Conservation (phyloP, 305 asterid genomes). For the Fraxinus xanthoxyloides region DNA sequence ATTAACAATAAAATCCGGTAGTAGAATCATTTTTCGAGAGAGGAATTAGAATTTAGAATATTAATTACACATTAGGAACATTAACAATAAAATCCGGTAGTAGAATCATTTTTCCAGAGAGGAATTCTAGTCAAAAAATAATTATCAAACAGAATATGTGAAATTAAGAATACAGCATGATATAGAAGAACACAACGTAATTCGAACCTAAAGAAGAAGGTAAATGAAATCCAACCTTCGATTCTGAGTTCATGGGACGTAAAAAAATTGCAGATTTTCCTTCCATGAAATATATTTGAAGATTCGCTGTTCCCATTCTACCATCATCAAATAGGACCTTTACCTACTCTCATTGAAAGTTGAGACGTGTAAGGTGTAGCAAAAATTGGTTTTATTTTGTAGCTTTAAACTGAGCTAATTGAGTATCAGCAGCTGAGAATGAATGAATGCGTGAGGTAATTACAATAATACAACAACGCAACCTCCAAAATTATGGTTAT, state of each 20-base stretch:
- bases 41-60: background rate
- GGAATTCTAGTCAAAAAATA: background rate
- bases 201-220: background rate
- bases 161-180: background rate
- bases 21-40: background rate
- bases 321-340: background rate
- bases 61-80: background rate
- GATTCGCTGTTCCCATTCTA: background rate
- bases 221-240: background rate
- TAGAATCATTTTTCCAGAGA: background rate
- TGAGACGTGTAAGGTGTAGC: constrained; percentile 5
- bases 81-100: background rate
- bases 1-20: background rate
- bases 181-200: background rate
- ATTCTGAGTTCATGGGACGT: background rate
- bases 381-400: constrained; percentile 29
- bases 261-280: background rate
- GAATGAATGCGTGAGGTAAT: constrained; percentile 19
- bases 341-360: background rate
- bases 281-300: background rate
- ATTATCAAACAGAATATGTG: background rate
- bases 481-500: constrained; percentile 16
- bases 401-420: constrained; percentile 25
- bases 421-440: constrained; percentile 28
- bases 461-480: constrained; percentile 25